Base-by-base conservation (phyloP, 208 protist genomes). In the Acanthamoeba lugdunensis region DNA sequence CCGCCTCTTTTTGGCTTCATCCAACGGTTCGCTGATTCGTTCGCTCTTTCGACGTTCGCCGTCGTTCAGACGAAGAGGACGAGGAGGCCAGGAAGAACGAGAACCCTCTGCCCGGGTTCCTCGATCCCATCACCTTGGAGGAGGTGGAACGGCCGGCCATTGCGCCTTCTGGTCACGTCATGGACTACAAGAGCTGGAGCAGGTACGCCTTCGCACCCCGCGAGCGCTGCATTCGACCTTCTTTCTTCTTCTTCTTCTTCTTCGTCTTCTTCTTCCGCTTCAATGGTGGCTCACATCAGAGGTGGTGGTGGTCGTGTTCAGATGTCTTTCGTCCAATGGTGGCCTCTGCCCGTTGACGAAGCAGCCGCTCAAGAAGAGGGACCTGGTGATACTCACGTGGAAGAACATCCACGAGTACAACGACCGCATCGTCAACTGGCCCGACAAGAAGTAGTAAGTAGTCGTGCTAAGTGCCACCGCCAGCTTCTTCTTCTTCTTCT, bases 111-210 rank as follows among this genome's bases (percentile, higher is more conserved):
- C 96, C 96, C 18, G 96, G 94, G 21, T 92, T 95, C 71, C 30
- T 96, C 28, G 96, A 97, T 69, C 95, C 94, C 23, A 95, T 97
- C 73, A 97, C 95, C 21, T 90, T 96, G 75, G 95, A 94, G 14
- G 90, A 94, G 75, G 95, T 97, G 16, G 93, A 94, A 33, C 37
- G 61, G 91, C 96, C 96, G 2, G 94, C 96, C 54, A 96, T 97
- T 13, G 96, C 96, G 50, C 96, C 96, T 4, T 94, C 52, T 50
- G 96, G 96, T 7, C 95, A 96, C 89, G 96, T 97, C 33, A 90
- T 96, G 91, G 90, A 85, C 79, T 96, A 89, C 50, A 94, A 54
- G 25, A 85, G 50, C 25, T 90, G 84, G 91, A 73, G 71, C 45
- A 65, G 71, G 54, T 79, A 21, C 28, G 25, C 77, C 21, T 5